Base-by-base conservation (phyloP, 2,329 filamentous ascomycete genomes). In the Phialocephala sp. region DNA sequence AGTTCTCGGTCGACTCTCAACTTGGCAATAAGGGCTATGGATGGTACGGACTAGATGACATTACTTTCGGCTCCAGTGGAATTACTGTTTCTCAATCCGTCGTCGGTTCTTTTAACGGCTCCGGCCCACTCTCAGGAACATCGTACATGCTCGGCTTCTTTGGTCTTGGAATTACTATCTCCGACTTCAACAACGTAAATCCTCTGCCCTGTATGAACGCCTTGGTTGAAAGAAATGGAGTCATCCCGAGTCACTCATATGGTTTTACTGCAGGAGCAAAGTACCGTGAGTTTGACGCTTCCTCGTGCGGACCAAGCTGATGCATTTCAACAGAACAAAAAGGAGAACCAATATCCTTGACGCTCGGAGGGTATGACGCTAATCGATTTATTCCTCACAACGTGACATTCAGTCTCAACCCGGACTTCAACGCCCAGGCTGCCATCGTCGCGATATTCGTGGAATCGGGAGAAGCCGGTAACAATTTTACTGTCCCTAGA, bases 211-310 rank as follows among this genome's bases (percentile, higher is more conserved):
- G 85, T 64, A 73, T 89, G 73, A 78, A 85, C 70, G 77, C 88
- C 73, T 78, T 90, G 60, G 84, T 91, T 52, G 84, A 88, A 73
- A 77, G 82, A 12, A 81, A 84, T 64, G 84, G 85, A 9, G 80
- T 79, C 64, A 90, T 93, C 57, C 88, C 90, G 0, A 92, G 90
- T 75, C 82, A 91, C 68, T 91, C 89, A 50, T 93, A 91, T 74
- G 90, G 89, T 60, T 93, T 89, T 75, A 93, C 91, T 3, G 90
- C 90, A 47, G 91, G 91, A 18, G 89, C 89, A n/a, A 84, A 84
- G 67, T 93, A 93, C 73, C 83, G 88, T 89, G 79, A 76, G 84
- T 77, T 27, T 47, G 32, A 27, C 52, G 56, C 64, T 18, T n/a
- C 35, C 15, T 41, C 20, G 20, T 4, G 20, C 20, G 22, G 41